Conservation (phyloP, 257 asterid species). For the Verbena officinalis region DNA sequence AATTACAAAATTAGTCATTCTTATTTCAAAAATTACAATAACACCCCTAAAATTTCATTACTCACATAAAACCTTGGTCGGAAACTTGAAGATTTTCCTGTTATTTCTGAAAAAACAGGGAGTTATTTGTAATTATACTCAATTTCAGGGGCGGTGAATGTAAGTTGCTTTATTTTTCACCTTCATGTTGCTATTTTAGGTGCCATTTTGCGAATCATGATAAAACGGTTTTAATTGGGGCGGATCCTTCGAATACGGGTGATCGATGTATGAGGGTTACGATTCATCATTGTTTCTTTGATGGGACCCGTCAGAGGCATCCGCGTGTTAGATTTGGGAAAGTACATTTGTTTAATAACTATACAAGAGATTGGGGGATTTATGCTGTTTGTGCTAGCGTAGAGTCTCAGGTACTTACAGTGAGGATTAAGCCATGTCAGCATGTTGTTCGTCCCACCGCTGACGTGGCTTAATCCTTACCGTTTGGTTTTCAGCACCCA, state of each 20-base stretch:
- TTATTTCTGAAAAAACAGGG: too few species aligned
- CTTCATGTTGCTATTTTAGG: slow-evolving; percentile 36
- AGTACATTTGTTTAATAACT: slow-evolving; percentile 88
- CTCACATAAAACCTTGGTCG: too few species aligned
- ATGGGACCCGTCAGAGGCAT: slow-evolving; percentile 90
- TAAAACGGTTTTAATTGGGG: slow-evolving; percentile 83
- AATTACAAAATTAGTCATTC: too few species aligned
- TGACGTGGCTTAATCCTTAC: too few species aligned
- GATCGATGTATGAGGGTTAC: slow-evolving; percentile 82
- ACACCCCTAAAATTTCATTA: too few species aligned
- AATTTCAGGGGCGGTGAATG: too few species aligned
- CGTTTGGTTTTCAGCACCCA: too few species aligned
- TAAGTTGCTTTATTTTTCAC: not conserved
- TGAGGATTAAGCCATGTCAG: too few species aligned
- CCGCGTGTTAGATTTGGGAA: slow-evolving; percentile 92
- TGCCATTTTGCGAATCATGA: slow-evolving; percentile 82
- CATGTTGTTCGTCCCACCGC: too few species aligned
- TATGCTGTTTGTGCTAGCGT: slow-evolving; percentile 97
- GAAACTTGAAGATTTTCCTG: too few species aligned
- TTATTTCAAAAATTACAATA: too few species aligned
- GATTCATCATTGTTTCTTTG: slow-evolving; percentile 93
- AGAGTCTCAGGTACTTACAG: slow-evolving; percentile 67
- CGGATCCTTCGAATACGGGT: slow-evolving; percentile 59
- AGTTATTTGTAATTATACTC: too few species aligned
- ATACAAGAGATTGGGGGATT: slow-evolving; percentile 75